Evolutionary conservation across 495 filamentous ascomycete species (phyloP), one percentile per base, ranked within the genome.

Genomic region (Aspergillus indologenus): DNA sequence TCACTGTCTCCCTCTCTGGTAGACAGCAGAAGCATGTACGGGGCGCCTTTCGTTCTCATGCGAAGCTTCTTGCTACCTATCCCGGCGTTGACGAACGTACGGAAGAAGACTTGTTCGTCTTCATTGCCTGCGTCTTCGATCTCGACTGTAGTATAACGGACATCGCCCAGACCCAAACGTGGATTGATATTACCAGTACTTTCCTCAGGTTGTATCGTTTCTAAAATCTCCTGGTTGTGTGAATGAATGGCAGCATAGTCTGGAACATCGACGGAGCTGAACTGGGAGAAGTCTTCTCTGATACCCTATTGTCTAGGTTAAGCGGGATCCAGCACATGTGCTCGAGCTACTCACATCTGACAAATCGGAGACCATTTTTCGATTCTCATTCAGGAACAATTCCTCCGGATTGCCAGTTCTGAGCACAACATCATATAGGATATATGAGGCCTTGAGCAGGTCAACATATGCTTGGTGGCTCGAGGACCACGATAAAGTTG

Each of bases 401-500:
- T 58, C 59, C 23, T 66, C 59, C 1, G 65, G 61, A 20, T 55
- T 64, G 34, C 70, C 65, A 18, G 70, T 69, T 50, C 55, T 57
- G 17, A 75, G 53, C 40, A 75, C 71, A 20, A 74, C 54, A 23
- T 73, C 67, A 50, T 79, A 74, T 6, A 79, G 54, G 34, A 79
- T 71, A 61, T 74, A 79, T 7, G 74, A 77, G 5, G 76, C 67
- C 47, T 78, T 79, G 17, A 78, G 56, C 11, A 79, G 63, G 49
- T 79, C 75, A 1, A 75, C 60, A 61, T 79, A 76, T 11, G 72
- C 67, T 57, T 77, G 74, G 26, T 67, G 63, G 15, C 61, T 62
- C 9, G 61, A 45, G n/a, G 64, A 58, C 24, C 34, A 66, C 2
- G 68, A 69, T 18, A 65, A 61, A 1, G 45, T 55, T 19, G 72